phyloP scores from a whole-genome alignment of 2,329 filamentous ascomycete species.

The Coleophoma cylindrospora region DNA sequence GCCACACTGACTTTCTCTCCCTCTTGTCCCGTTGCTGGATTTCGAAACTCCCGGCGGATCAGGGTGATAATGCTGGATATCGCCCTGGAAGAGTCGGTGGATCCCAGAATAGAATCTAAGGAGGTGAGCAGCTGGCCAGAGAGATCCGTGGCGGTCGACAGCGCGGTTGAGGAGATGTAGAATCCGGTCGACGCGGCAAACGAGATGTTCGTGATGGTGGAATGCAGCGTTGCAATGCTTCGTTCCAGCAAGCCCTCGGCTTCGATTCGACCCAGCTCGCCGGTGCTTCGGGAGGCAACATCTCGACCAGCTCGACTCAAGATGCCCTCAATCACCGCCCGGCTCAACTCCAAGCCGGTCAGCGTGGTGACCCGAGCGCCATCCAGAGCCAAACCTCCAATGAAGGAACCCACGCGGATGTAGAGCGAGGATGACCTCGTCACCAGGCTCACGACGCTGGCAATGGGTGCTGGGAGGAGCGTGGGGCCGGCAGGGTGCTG shows the following conservation, averaged over 20 bases:
- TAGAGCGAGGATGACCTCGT: constrained; percentile 53
- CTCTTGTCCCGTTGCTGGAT: constrained; percentile 52
- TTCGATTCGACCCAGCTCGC: constrained; percentile 42
- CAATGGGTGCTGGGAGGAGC: constrained; percentile 52
- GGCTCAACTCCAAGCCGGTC: constrained; percentile 30
- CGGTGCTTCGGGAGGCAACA: constrained; percentile 24
- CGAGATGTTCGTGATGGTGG: constrained; percentile 51
- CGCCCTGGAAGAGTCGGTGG: constrained; percentile 63
- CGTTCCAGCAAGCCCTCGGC: constrained; percentile 52
- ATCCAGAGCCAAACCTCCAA: constrained; percentile 30
- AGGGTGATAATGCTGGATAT: constrained; percentile 63
- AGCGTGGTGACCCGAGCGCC: constrained; percentile 31
- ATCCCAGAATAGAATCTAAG: constrained; percentile 60
- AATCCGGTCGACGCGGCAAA: constrained; percentile 60
- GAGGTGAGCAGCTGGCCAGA: constrained; percentile 53
- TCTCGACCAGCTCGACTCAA: constrained; percentile 29
- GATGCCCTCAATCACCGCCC: constrained; percentile 31
- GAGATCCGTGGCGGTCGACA: constrained; percentile 48
- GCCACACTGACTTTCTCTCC: constrained; percentile 56
- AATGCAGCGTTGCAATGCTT: constrained; percentile 51
- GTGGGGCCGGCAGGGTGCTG: constrained; percentile 30
- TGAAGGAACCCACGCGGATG: constrained; percentile 29
- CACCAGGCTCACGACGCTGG: constrained; percentile 54
- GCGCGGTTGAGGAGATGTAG: constrained; percentile 48
- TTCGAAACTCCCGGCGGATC: constrained; percentile 59